Conservation (phyloP, 768 basidiomycete genomes). For the Lactarius akahatsu region DNA sequence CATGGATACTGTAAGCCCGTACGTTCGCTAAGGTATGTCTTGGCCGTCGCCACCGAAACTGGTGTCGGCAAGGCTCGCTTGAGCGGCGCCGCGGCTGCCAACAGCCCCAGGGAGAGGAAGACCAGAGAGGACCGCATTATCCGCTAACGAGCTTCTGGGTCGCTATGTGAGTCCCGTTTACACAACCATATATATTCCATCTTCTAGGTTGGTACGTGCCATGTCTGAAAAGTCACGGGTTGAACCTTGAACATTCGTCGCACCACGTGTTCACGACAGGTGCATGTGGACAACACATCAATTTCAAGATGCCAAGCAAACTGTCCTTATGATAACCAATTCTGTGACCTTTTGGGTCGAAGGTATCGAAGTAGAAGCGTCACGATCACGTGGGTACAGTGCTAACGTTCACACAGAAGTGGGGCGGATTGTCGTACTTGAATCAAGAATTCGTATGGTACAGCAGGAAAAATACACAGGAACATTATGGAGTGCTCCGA, state of each 20-base stretch:
- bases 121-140: background rate
- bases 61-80: constrained; percentile 30
- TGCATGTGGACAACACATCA: background rate
- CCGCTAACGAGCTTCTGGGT: background rate
- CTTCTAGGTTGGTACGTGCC: background rate
- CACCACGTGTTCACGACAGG: background rate
- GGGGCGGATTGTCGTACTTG: background rate
- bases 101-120: background rate
- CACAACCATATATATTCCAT: background rate
- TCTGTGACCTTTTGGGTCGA: background rate
- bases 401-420: background rate
- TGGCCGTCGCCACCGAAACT: constrained; percentile 30
- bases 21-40: constrained; percentile 31
- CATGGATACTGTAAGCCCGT: constrained; percentile 2
- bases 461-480: background rate
- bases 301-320: background rate
- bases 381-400: background rate
- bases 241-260: background rate
- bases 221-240: background rate
- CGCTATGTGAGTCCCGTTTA: background rate
- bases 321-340: background rate
- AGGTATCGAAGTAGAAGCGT: background rate
- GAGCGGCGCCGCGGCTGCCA: background rate
- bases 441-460: background rate
- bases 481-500: background rate